phyloP scores from a whole-genome alignment of 73 alveolate species.

The Paramecium sonneborni region DNA sequence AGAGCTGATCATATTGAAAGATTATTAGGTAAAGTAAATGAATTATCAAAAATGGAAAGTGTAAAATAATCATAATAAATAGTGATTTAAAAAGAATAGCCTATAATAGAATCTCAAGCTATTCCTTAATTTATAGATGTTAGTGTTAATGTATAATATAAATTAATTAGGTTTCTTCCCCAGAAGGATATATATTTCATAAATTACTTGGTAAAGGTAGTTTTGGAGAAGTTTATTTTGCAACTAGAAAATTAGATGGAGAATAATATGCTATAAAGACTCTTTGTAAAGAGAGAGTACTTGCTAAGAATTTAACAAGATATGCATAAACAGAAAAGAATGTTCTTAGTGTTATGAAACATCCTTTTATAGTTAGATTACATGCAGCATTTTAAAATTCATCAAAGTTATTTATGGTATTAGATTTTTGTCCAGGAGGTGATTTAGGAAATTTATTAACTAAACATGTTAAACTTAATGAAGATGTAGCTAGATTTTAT shows the following conservation, averaged over 20 bases:
- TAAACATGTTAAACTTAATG: conserved; percentile 74
- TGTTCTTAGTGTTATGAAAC: conserved; percentile 75
- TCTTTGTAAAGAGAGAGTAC: conserved; percentile 70
- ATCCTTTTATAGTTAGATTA: conserved; percentile 83
- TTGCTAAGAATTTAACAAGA: conserved; percentile 73
- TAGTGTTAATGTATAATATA: background rate
- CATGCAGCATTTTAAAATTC: conserved; percentile 85
- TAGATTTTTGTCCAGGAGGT: conserved; percentile 90
- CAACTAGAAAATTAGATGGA: conserved; percentile 10
- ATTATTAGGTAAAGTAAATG: conserved; percentile 18
- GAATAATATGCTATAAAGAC: conserved; percentile 71
- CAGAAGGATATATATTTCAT: conserved; percentile 54
- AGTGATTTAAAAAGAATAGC: background rate
- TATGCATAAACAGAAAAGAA: conserved; percentile 86
- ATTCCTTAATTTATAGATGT: background rate
- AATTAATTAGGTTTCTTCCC: background rate
- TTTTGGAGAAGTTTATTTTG: conserved; percentile 69
- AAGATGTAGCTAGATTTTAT: conserved; percentile 87
- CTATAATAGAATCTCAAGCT: background rate
- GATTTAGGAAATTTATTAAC: conserved; percentile 73
- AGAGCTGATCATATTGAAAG: conserved; percentile 66
- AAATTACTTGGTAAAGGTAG: conserved; percentile 64
- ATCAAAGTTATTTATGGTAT: conserved; percentile 79
- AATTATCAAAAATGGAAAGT: background rate
- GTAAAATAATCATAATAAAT: background rate